phyloP scores from a whole-genome alignment of 2,329 filamentous ascomycete species.

The Sordariomycetes sp. region DNA sequence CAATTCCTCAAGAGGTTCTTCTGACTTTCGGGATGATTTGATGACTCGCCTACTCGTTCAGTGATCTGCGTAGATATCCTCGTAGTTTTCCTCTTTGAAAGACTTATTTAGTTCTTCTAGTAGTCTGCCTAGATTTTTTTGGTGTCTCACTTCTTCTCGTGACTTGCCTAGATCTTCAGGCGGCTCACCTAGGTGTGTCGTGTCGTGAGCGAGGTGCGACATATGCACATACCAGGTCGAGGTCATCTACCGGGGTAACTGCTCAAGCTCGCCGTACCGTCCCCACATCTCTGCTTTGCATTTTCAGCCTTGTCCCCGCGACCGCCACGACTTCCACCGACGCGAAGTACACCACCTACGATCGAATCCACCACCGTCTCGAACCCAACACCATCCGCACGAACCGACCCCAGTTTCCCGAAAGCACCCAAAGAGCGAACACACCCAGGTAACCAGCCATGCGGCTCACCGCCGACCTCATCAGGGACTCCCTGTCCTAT shows the following conservation, averaged over 20 bases:
- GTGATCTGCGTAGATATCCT: too few relatives aligned
- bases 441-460: conserved; percentile 33
- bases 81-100: too few relatives aligned
- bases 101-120: too few relatives aligned
- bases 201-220: not conserved
- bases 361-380: not conserved
- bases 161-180: too few relatives aligned
- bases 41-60: too few relatives aligned
- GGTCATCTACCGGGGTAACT: not conserved
- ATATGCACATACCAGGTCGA: not conserved
- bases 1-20: too few relatives aligned
- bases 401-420: not conserved
- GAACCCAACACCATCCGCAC: not conserved
- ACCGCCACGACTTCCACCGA: not conserved
- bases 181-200: too few relatives aligned
- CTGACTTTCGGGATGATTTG: too few relatives aligned
- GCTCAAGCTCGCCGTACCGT: not conserved
- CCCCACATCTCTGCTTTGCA: not conserved
- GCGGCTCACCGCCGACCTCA: conserved; percentile 92
- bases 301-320: not conserved
- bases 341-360: not conserved
- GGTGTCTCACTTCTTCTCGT: too few relatives aligned
- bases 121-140: too few relatives aligned
- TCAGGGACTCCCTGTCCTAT: conserved; percentile 90
- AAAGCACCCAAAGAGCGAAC: not conserved